phyloP scores from a whole-genome alignment of 208 protist species.

The Leptomonas seymouri region DNA sequence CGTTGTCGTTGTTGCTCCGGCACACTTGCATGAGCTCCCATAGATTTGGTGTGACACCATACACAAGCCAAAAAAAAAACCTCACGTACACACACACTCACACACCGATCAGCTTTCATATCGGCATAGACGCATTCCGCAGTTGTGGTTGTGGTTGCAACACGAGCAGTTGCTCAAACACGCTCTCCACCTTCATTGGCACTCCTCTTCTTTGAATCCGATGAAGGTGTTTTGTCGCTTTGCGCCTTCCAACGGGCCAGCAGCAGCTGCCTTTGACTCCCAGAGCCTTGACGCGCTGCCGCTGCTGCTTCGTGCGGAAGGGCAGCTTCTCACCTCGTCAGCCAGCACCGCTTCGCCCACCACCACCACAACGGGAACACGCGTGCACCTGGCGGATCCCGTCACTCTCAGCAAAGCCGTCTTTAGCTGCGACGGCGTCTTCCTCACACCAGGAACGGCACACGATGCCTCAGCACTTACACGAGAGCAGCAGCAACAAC shows the following conservation, averaged over 20 bases:
- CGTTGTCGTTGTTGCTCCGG: no score
- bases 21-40: no score
- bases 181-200: neutral
- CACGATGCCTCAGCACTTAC: neutral
- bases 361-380: neutral
- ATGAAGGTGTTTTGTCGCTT: constrained; percentile 78
- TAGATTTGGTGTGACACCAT: no score
- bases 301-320: constrained; percentile 22
- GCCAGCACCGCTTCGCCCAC: neutral
- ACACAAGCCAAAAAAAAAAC: no score
- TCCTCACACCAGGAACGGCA: constrained; percentile 21
- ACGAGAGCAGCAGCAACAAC: constrained; percentile 18
- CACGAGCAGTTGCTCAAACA: no score
- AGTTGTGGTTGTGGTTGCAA: neutral
- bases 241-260: constrained; percentile 17
- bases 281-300: constrained; percentile 2
- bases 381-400: constrained; percentile 40
- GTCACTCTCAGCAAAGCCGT: constrained; percentile 36
- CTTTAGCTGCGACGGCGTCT: constrained; percentile 45
- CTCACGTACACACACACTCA: no score
- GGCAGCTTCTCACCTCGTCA: neutral
- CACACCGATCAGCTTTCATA: no score
- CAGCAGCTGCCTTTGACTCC: neutral
- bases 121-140: no score
- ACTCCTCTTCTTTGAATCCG: constrained; percentile 18